phyloP scores from a whole-genome alignment of 106 monocot species.

The Apostasia ramifera region DNA sequence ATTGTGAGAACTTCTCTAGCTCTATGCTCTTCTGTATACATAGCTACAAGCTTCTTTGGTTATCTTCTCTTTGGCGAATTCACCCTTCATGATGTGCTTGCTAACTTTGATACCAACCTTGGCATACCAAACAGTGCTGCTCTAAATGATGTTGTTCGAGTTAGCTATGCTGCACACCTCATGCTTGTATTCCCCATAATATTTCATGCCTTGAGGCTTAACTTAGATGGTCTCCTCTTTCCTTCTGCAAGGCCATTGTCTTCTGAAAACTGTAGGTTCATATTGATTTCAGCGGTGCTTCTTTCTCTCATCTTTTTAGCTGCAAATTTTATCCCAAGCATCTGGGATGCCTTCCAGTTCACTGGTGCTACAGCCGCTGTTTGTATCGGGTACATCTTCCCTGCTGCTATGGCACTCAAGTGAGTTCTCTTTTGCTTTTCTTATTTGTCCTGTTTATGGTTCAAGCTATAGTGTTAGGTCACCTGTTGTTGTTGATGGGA shows the following conservation, averaged over 20 bases:
- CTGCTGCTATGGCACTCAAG: conserved; percentile 72
- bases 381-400: conserved; percentile 88
- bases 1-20: conserved; percentile 67
- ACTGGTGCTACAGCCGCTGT: conserved; percentile 94
- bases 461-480: too few species aligned
- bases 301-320: conserved; percentile 51
- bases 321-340: conserved; percentile 85
- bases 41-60: conserved; percentile 80
- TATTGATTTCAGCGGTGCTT: conserved; percentile 32
- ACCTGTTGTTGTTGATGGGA: too few species aligned
- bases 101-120: conserved; percentile 82
- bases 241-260: conserved; percentile 45
- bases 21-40: conserved; percentile 77
- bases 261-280: conserved; percentile 58
- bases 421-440: conserved; percentile 8
- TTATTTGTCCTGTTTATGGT: too few species aligned
- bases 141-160: conserved; percentile 65
- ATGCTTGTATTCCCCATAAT: conserved; percentile 97
- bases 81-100: conserved; percentile 86
- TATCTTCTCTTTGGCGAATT: conserved; percentile 87
- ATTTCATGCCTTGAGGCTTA: conserved; percentile 72
- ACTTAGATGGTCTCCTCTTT: conserved; percentile 85
- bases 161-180: conserved; percentile 85
- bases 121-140: conserved; percentile 70
- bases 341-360: conserved; percentile 98